Evolutionary conservation across 2,329 filamentous ascomycete genomes (phyloP).

Genomic region (Aspergillus sp.): DNA sequence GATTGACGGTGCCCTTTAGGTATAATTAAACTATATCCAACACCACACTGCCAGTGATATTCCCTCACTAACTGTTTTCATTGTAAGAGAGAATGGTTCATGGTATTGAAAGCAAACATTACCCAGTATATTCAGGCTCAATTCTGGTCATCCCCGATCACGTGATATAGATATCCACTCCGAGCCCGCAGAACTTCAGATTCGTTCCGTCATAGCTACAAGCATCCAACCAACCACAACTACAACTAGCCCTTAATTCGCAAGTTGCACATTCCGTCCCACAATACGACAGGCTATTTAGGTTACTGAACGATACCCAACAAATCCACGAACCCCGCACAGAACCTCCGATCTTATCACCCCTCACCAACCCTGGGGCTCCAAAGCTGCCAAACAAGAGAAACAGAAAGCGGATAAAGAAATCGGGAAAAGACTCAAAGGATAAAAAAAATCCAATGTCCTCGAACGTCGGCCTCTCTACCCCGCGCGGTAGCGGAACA

Average conservation of each 20-base stretch:
- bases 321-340: background rate
- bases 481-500: slow-evolving; percentile 90
- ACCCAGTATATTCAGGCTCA: no score
- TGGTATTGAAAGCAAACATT: no score
- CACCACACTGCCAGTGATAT: background rate
- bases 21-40: background rate
- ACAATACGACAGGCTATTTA: background rate
- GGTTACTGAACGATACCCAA: background rate
- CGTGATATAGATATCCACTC: background rate
- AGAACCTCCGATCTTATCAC: background rate
- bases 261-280: background rate
- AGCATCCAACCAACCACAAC: background rate
- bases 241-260: background rate
- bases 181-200: background rate
- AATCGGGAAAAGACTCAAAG: slow-evolving; percentile 4
- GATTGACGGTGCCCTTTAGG: background rate
- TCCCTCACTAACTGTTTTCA: no score
- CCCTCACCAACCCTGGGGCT: background rate
- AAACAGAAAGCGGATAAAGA: background rate
- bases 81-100: no score
- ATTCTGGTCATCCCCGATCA: background rate
- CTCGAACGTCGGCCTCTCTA: slow-evolving; percentile 93
- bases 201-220: background rate
- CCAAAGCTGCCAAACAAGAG: background rate
- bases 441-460: slow-evolving; percentile 67